Evolutionary conservation across 2,329 filamentous ascomycete species (phyloP).

Genomic region (Nemania abortiva): DNA sequence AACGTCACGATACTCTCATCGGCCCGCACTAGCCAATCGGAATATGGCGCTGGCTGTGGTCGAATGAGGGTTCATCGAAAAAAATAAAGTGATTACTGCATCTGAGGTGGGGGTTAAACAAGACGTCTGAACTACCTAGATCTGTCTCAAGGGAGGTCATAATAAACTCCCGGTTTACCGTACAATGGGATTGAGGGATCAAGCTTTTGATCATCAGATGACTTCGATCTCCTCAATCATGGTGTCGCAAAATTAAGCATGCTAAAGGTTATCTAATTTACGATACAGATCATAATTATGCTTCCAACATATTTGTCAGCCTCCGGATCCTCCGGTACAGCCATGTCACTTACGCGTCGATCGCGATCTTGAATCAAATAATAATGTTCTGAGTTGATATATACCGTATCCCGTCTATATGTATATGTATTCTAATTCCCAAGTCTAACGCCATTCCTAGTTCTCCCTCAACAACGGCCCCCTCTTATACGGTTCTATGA

Average conservation of each 20-base stretch:
- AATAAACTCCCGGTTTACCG: not conserved
- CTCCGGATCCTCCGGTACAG: no score
- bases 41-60: no score
- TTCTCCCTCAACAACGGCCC: constrained; percentile 52
- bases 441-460: constrained; percentile 28
- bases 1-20: no score
- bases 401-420: constrained; percentile 19
- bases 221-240: no score
- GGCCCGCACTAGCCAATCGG: no score
- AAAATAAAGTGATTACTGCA: no score
- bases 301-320: not conserved
- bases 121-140: no score
- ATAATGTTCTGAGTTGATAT: not conserved
- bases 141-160: not conserved
- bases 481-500: constrained; percentile 55
- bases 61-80: not conserved
- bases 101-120: no score
- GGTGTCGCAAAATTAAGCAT: no score
- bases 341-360: no score
- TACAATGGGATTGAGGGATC: not conserved
- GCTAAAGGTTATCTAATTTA: no score
- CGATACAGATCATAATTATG: no score
- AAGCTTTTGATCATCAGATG: not conserved
- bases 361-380: not conserved
- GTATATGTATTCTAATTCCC: constrained; percentile 17